These are phyloP conservation scores for Pseudotulostoma volvatum DNA, from an alignment of 495 filamentous ascomycete species.

Conservation along the genomic window DNA sequence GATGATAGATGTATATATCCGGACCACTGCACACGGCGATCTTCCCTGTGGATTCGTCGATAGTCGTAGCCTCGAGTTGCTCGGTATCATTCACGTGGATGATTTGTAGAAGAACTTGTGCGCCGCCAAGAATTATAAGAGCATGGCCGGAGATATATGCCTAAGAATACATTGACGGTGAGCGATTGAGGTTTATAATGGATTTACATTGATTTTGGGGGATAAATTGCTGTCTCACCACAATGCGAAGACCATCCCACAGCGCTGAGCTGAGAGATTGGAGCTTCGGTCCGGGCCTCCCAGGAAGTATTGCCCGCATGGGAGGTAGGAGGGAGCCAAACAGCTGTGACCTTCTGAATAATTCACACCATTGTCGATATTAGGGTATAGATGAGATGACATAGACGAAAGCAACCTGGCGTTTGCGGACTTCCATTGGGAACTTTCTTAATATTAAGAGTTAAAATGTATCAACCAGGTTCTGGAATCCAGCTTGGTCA, in stretches of 20 bases:
- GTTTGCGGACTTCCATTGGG: no score
- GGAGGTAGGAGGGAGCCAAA: constrained; percentile 23
- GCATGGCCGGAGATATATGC: constrained; percentile 81
- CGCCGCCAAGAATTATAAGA: constrained; percentile 62
- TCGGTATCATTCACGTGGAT: constrained; percentile 70
- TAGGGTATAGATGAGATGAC: no score
- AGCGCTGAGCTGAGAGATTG: constrained; percentile 75
- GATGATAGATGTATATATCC: constrained; percentile 63
- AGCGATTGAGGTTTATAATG: constrained; percentile 3
- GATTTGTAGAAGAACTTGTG: constrained; percentile 68
- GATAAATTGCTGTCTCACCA: constrained; percentile 36
- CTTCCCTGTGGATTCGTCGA: constrained; percentile 72
- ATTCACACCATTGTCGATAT: constrained; percentile 26
- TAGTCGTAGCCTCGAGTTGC: constrained; percentile 51
- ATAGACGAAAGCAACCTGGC: no score
- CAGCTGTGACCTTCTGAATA: no score
- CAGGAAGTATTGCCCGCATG: constrained; percentile 75
- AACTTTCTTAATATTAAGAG: no score
- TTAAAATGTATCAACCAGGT: no score
- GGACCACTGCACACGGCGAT: constrained; percentile 54
- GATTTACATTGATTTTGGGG: constrained; percentile 2
- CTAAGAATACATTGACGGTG: constrained; percentile 35
- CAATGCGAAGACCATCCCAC: constrained; percentile 66
- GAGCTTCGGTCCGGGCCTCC: constrained; percentile 74
- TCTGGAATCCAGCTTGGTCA: no score